These are phyloP conservation scores for Colletotrichum sp. DNA, from an alignment of 2,329 filamentous ascomycete genomes.

Conservation along the genomic window DNA sequence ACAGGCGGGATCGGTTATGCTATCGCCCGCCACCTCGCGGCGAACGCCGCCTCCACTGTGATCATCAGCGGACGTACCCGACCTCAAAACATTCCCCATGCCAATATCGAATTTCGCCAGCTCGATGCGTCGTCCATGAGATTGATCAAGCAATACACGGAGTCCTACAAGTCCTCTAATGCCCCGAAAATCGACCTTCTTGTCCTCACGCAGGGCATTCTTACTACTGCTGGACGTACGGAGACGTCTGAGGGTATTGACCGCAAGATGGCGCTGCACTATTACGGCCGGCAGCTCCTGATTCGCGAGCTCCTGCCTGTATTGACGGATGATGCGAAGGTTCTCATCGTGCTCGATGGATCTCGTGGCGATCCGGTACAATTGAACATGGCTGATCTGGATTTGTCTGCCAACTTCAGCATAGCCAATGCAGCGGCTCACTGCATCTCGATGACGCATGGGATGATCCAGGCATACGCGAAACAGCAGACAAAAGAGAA, in stretches of 20 bases:
- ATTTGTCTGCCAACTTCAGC: constrained; percentile 38
- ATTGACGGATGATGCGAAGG: constrained; percentile 38
- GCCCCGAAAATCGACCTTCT: constrained; percentile 39
- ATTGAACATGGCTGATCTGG: constrained; percentile 44
- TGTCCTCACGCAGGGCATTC: constrained; percentile 42
- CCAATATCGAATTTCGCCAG: constrained; percentile 35
- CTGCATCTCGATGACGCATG: constrained; percentile 42
- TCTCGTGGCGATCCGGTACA: constrained; percentile 32
- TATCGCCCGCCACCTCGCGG: constrained; percentile 36
- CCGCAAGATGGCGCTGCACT: constrained; percentile 49
- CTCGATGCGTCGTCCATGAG: constrained; percentile 39
- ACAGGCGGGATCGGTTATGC: constrained; percentile 40
- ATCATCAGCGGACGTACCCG: constrained; percentile 37
- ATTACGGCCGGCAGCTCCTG: constrained; percentile 49
- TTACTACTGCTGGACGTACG: constrained; percentile 36
- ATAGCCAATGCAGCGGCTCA: constrained; percentile 38
- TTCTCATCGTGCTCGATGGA: constrained; percentile 42
- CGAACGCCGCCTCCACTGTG: constrained; percentile 27
- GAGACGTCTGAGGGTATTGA: constrained; percentile 51
- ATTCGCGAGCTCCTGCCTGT: constrained; percentile 42
- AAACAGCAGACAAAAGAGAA: constrained; percentile 19
- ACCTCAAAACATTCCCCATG: constrained; percentile 30
- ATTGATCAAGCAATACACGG: constrained; percentile 36
- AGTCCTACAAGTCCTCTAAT: constrained; percentile 26
- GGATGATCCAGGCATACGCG: constrained; percentile 38